Conservation (phyloP, 805 yeast genomes). For the Wickerhamiella siamensis region DNA sequence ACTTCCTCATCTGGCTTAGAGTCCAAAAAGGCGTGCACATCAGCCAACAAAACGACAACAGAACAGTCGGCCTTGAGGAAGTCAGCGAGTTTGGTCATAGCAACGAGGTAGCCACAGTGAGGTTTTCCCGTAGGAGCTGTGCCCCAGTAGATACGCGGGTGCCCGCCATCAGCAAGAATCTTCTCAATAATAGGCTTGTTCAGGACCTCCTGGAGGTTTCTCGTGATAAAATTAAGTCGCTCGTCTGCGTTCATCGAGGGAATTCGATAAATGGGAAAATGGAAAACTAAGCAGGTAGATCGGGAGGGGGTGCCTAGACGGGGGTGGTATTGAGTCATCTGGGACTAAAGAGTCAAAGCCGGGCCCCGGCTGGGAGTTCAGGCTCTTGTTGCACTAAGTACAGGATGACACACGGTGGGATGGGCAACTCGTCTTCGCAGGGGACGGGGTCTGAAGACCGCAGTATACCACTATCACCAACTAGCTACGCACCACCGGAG, state of each 20-base stretch:
- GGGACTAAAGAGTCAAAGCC: neutral
- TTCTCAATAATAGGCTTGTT: slow-evolving; percentile 78
- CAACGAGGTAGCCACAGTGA: slow-evolving; percentile 96
- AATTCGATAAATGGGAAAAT: neutral
- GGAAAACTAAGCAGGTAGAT: neutral
- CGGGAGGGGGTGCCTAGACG: neutral
- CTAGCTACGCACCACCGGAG: neutral
- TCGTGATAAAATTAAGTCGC: slow-evolving; percentile 54
- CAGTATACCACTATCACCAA: too few relatives aligned
- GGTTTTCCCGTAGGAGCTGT: slow-evolving; percentile 99
- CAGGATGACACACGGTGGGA: neutral
- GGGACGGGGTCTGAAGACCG: neutral
- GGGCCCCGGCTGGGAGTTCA: neutral
- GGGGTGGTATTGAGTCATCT: neutral
- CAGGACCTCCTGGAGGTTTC: slow-evolving; percentile 80
- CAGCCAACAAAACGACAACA: slow-evolving; percentile 83
- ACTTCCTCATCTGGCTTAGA: slow-evolving; percentile 94
- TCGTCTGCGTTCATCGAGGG: slow-evolving; percentile 10
- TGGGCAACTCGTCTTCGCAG: neutral
- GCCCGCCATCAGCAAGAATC: slow-evolving; percentile 67
- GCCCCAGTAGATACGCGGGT: slow-evolving; percentile 91
- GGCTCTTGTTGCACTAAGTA: too few relatives aligned
- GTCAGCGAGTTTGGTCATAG: slow-evolving; percentile 93
- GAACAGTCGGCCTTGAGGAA: slow-evolving; percentile 93
- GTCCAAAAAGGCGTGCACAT: slow-evolving; percentile 90